A percentile compares a stretch with the other conserved stretches of the same genome.
These are phyloP conservation scores for Ceriops zippeliana DNA, from an alignment of 345 rosid genomes.

Conservation along the genomic window DNA sequence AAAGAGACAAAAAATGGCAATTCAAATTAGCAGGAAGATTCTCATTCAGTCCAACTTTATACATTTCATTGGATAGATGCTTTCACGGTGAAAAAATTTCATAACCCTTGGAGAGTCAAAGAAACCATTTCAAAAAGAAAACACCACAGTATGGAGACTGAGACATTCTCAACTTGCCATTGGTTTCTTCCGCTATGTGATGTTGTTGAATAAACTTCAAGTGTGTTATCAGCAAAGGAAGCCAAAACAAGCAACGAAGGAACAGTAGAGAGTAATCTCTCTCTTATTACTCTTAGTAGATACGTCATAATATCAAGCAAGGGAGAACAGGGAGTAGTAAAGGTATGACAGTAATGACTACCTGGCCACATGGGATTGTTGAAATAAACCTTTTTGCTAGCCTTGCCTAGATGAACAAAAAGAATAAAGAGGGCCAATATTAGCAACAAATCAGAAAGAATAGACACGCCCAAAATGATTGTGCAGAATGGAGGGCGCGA, in stretches of 20 bases:
- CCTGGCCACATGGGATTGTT: conserved; percentile 99
- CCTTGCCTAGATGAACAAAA: conserved; percentile 39
- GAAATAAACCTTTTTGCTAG: conserved; percentile 60
- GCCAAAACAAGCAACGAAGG: too few relatives aligned
- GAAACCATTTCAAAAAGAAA: not conserved
- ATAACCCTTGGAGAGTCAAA: not conserved
- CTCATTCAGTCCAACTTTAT: not conserved
- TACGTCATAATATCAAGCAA: too few relatives aligned
- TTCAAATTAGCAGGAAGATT: not conserved
- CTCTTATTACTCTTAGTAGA: too few relatives aligned
- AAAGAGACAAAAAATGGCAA: not conserved
- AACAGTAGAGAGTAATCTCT: too few relatives aligned
- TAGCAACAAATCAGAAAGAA: conserved; percentile 2
- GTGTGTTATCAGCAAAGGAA: too few relatives aligned
- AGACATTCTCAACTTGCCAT: too few relatives aligned
- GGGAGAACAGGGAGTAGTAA: too few relatives aligned
- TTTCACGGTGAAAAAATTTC: not conserved
- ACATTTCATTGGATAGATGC: too few relatives aligned
- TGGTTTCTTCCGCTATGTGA: too few relatives aligned
- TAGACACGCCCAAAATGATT: not conserved
- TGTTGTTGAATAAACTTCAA: too few relatives aligned
- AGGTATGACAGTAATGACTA: conserved; percentile 21
- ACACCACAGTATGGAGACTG: not conserved
- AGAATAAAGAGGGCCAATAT: conserved; percentile 2
- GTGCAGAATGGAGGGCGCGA: not conserved